Conservation (phyloP, 2,329 filamentous ascomycete species). For the Boeremia lycopersici region DNA sequence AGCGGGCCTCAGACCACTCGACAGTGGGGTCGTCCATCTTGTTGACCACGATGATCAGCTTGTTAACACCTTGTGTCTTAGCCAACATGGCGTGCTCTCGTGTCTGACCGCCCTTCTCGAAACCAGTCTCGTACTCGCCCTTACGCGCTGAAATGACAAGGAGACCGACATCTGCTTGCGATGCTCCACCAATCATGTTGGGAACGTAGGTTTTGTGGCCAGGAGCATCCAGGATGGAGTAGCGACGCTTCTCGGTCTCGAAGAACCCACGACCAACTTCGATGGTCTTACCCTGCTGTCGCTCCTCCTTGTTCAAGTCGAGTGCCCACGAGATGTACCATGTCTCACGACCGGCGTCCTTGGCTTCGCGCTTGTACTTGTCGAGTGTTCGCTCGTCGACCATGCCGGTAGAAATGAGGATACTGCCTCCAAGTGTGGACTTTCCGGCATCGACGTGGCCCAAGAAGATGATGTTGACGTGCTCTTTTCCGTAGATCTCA, state of each 20-base stretch:
- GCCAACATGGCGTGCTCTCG: conserved; percentile 97
- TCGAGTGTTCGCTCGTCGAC: conserved; percentile 99
- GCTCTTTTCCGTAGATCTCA: conserved; percentile 95
- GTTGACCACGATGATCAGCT: conserved; percentile 86
- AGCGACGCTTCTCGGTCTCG: conserved; percentile 93
- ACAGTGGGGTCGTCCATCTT: conserved; percentile 99
- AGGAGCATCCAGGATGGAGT: conserved; percentile 95
- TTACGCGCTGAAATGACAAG: conserved; percentile 96
- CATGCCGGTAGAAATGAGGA: conserved; percentile 94
- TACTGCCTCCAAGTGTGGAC: conserved; percentile 91
- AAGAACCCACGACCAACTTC: conserved; percentile 93
- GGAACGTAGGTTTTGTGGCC: conserved; percentile 98
- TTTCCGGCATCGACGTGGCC: conserved; percentile 99
- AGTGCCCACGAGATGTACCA: conserved; percentile 99
- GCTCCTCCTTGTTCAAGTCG: conserved; percentile 95
- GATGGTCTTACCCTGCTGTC: conserved; percentile 95
- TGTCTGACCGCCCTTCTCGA: conserved; percentile 95
- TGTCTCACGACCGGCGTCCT: conserved; percentile 93
- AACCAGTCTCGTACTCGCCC: conserved; percentile 98
- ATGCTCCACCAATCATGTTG: conserved; percentile 96
- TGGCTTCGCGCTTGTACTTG: conserved; percentile 89
- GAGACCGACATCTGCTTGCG: conserved; percentile 69
- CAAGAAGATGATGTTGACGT: conserved; percentile 95
- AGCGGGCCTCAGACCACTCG: conserved; percentile 91
- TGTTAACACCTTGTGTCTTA: conserved; percentile 98